Percentiles rank a stretch among this genome's conserved stretches.
phyloP scores from a whole-genome alignment of 2,329 filamentous ascomycete species.

The Xylaria sp. region DNA sequence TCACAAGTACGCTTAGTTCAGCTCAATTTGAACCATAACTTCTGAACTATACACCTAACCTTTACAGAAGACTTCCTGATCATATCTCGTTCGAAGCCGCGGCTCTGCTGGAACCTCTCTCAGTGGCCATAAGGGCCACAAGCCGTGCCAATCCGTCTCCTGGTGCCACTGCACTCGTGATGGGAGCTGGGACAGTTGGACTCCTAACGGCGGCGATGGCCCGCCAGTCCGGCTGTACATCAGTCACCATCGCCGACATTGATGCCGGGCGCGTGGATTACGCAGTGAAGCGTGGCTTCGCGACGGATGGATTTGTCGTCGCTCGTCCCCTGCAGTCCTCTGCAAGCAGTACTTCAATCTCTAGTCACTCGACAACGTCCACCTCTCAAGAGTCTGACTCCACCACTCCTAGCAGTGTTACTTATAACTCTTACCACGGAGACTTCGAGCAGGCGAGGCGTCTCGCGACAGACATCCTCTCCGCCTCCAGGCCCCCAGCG shows the following conservation, averaged over 20 bases:
- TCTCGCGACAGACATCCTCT: conserved; percentile 56
- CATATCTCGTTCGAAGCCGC: conserved; percentile 64
- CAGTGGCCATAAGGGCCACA: conserved; percentile 66
- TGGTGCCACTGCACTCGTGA: conserved; percentile 63
- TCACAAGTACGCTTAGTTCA: conserved; percentile 55
- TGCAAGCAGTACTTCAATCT: conserved; percentile 52
- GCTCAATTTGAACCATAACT: not conserved
- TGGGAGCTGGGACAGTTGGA: conserved; percentile 69
- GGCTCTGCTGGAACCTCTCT: conserved; percentile 66
- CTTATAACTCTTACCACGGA: conserved; percentile 51
- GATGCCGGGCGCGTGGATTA: conserved; percentile 65
- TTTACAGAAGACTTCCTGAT: conserved; percentile 57
- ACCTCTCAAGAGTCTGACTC: conserved; percentile 50
- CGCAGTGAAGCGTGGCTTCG: conserved; percentile 63
- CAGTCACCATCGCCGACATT: conserved; percentile 66
- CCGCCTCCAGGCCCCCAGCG: conserved; percentile 44
- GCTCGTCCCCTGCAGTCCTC: conserved; percentile 50
- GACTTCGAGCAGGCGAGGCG: conserved; percentile 58
- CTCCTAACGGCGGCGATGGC: conserved; percentile 68
- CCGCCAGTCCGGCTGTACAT: conserved; percentile 62
- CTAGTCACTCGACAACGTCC: conserved; percentile 47
- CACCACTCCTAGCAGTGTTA: conserved; percentile 53
- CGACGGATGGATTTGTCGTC: conserved; percentile 63
- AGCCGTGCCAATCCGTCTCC: conserved; percentile 59
- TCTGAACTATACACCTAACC: conserved; percentile 27